Evolutionary conservation across 176 grass and related monocot genomes (phyloP).

Genomic region (Themeda triandra): DNA sequence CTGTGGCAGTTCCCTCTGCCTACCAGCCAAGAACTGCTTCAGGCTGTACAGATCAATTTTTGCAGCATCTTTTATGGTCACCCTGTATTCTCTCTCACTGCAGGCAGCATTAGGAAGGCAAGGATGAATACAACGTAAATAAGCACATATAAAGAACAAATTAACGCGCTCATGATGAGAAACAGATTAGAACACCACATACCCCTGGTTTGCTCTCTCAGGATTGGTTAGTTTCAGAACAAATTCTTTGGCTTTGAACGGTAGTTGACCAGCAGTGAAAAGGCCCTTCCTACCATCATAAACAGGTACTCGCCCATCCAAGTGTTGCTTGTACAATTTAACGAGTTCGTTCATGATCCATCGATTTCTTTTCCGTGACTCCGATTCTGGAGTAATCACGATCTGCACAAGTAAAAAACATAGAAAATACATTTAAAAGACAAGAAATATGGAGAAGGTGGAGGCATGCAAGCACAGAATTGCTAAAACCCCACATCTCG

Average conservation of each 20-base stretch:
- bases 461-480: not conserved
- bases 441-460: not conserved
- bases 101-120: not conserved
- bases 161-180: accelerated
- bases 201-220: conserved; percentile 24
- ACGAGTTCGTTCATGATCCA: conserved; percentile 45
- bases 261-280: conserved; percentile 49
- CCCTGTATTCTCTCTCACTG: conserved; percentile 39
- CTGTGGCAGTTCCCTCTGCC: conserved; percentile 50
- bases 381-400: conserved; percentile 38
- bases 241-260: conserved; percentile 47
- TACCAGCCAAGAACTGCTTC: conserved; percentile 34
- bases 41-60: conserved; percentile 42
- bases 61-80: conserved; percentile 48
- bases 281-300: conserved; percentile 58
- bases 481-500: not conserved
- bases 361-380: conserved; percentile 20
- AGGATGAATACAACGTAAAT: not conserved
- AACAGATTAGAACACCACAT: not conserved
- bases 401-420: conserved; percentile 23
- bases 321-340: not conserved
- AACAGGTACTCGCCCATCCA: conserved; percentile 36
- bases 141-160: not conserved
- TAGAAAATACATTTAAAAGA: not conserved
- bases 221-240: conserved; percentile 29